Evolutionary conservation across 2,329 filamentous ascomycete genomes (phyloP).

Genomic region (Helicocarpus griseus): DNA sequence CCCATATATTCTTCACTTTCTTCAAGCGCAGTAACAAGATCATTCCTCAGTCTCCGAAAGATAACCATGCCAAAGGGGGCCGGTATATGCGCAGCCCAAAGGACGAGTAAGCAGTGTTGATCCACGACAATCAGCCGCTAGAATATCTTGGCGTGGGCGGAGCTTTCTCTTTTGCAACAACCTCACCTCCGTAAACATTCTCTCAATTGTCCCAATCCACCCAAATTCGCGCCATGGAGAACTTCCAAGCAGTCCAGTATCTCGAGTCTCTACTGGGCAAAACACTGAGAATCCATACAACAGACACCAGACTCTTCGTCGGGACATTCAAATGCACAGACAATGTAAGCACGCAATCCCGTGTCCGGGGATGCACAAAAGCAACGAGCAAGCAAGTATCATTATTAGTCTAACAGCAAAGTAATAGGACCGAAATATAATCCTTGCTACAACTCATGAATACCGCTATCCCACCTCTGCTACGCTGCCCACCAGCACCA

Average conservation of each 20-base stretch:
- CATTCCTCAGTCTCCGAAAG: too few species aligned
- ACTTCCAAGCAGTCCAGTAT: conserved; percentile 27
- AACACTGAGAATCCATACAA: conserved; percentile 67
- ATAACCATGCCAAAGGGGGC: too few species aligned
- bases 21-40: too few species aligned
- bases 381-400: too few species aligned
- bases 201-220: not conserved
- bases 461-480: conserved; percentile 63
- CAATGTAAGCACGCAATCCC: conserved; percentile 48
- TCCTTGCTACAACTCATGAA: conserved; percentile 77
- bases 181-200: not conserved
- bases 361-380: too few species aligned
- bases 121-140: too few species aligned
- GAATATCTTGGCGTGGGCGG: not conserved
- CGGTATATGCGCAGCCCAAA: too few species aligned
- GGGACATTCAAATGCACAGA: conserved; percentile 94
- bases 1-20: too few species aligned
- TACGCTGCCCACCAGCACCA: conserved; percentile 32
- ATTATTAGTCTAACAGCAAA: not conserved
- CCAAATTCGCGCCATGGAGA: conserved; percentile 22
- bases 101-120: too few species aligned
- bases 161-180: not conserved
- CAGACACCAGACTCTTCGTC: conserved; percentile 78
- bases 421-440: conserved; percentile 70
- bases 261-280: conserved; percentile 60